These are phyloP conservation scores for Hirsutella minnesotensis DNA, from an alignment of 2,329 filamentous ascomycete genomes.

Conservation along the genomic window DNA sequence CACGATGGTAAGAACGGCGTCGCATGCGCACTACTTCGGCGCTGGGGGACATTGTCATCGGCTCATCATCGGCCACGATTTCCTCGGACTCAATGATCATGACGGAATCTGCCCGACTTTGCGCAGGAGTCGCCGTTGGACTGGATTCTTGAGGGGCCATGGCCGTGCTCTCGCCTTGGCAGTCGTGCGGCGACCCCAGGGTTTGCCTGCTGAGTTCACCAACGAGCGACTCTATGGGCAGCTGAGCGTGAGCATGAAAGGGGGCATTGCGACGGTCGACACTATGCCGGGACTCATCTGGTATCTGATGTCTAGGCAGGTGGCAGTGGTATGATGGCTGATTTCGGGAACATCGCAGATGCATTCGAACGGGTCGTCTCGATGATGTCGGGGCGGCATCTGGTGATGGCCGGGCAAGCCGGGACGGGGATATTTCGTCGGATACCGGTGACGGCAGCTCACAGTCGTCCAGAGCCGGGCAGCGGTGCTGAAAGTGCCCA, in stretches of 20 bases:
- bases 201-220: conserved; percentile 2
- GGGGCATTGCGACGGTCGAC: neutral
- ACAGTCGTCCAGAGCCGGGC: neutral
- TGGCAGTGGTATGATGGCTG: no score
- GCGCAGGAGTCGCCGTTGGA: neutral
- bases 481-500: neutral
- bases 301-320: no score
- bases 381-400: no score
- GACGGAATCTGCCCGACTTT: neutral
- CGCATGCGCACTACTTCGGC: conserved; percentile 1
- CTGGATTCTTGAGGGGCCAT: neutral
- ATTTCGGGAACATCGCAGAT: no score
- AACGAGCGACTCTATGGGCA: conserved; percentile 4
- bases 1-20: neutral
- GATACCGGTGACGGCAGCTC: neutral
- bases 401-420: no score
- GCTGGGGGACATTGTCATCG: neutral
- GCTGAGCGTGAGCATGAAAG: neutral
- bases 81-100: conserved; percentile 1
- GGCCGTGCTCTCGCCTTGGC: neutral
- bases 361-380: no score
- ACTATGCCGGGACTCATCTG: no score
- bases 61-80: neutral
- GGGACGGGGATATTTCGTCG: no score
- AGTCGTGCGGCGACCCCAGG: neutral